phyloP scores from a whole-genome alignment of 306 rosid species.

The Malus orientalis region DNA sequence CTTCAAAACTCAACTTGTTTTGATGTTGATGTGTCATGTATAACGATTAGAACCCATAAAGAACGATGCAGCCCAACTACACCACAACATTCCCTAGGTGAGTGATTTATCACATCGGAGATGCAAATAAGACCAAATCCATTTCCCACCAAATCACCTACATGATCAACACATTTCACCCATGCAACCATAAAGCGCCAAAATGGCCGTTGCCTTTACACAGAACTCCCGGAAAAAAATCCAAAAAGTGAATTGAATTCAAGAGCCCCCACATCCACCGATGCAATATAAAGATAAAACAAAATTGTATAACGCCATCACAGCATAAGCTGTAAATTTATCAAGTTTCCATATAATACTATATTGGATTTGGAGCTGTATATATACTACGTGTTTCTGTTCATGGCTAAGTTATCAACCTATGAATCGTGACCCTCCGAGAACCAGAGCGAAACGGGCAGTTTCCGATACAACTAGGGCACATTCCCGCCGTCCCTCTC shows the following conservation, averaged over 20 bases:
- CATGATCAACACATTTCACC: conserved; percentile 1
- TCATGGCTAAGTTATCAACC: conserved; percentile 29
- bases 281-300: too few relatives aligned
- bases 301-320: background rate
- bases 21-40: too few relatives aligned
- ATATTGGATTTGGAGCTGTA: background rate
- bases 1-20: background rate
- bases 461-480: conserved; percentile 12
- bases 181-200: conserved; percentile 4
- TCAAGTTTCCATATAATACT: background rate
- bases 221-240: background rate
- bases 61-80: background rate
- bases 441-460: background rate
- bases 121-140: background rate
- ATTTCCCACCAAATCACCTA: background rate
- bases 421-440: background rate
- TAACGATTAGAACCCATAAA: background rate
- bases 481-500: background rate
- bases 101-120: background rate
- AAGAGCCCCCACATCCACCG: background rate
- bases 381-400: conserved; percentile 17
- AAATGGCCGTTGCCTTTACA: background rate
- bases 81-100: background rate
- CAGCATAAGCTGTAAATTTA: background rate
- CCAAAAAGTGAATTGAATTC: background rate